Base-by-base conservation (phyloP, 306 rosid species). In the Cicer pinnatifidum region DNA sequence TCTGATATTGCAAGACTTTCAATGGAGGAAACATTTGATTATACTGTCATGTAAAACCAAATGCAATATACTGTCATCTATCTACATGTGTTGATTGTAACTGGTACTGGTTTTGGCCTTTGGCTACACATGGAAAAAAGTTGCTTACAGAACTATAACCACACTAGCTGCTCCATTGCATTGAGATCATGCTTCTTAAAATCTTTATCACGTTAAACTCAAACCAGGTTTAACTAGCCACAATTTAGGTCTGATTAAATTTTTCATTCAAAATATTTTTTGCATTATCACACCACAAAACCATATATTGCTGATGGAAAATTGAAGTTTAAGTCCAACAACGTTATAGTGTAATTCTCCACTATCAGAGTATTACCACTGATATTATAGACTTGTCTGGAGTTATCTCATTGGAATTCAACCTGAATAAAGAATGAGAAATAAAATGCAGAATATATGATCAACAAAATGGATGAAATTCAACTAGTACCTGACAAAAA, bases 351-450 rank as follows among this genome's bases (percentile, higher is more conserved):
- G 5, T 28, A 59, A 17, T 28, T 28, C 35, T 28, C 35, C 35
- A 28, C 35, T 28, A 28, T 28, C 35, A 28, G 35, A 28, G 5
- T 28, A 28, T 3, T 28, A 28, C 35, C 35, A 54, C 28, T 12
- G 10, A 3, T 61, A 61, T 38, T 61, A n/a, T 20, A 38, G 67
- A 59, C 6, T 9, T 15, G 7, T 35, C 43, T 12, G 45, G 9
- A 11, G 66, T 33, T 33, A 60, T 60, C 67, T 37, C 20, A 35
- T 60, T 35, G 43, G 67, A 60, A 61, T 38, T 16, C 9, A 63
- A 63, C 40, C 17, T 4, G 28, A 63, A 63, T 15, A 35, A 35
- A 63, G 13, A 44, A 66, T 66, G 71, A 44, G 40, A 66, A 23
- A 44, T n/a, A 38, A 61, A 61, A 60, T 38, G 10, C n/a, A 13